Conservation (phyloP, 1,139 yeast genomes). For the Zygosaccharomyces pseudobailii region DNA sequence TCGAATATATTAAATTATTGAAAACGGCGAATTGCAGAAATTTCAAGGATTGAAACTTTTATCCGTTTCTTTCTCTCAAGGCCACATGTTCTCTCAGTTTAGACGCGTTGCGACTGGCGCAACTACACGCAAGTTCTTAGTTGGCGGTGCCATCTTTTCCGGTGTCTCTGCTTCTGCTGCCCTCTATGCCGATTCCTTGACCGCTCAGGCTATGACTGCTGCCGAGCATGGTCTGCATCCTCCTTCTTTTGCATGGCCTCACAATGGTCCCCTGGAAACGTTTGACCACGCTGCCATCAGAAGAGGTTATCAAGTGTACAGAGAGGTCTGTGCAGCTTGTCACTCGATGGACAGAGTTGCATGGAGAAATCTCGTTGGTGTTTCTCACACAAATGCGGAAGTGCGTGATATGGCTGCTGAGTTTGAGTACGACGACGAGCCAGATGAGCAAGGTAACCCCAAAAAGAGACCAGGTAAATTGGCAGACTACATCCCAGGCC, state of each 20-base stretch:
- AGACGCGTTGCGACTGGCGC: conserved; percentile 4
- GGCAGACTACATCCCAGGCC: conserved; percentile 92
- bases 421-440: conserved; percentile 97
- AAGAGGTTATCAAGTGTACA: conserved; percentile 98
- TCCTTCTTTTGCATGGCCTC: conserved; percentile 91
- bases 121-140: conserved; percentile 41
- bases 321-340: conserved; percentile 98
- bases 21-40: not conserved
- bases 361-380: conserved; percentile 98
- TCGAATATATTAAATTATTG: not conserved
- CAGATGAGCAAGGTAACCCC: conserved; percentile 98
- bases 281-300: conserved; percentile 96
- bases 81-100: conserved; percentile 3
- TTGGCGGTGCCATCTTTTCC: conserved; percentile 54
- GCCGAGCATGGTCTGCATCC: conserved; percentile 99
- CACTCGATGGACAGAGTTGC: conserved; percentile 96
- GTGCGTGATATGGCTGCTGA: conserved; percentile 94
- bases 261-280: conserved; percentile 83
- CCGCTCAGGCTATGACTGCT: conserved; percentile 95
- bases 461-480: conserved; percentile 98
- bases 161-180: conserved; percentile 71
- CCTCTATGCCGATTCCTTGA: conserved; percentile 72
- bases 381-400: conserved; percentile 86
- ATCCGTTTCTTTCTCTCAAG: not conserved
- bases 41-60: not conserved